Evolutionary conservation across 176 grass and related monocot genomes (phyloP).

Genomic region (Bonia amplexicaulis): DNA sequence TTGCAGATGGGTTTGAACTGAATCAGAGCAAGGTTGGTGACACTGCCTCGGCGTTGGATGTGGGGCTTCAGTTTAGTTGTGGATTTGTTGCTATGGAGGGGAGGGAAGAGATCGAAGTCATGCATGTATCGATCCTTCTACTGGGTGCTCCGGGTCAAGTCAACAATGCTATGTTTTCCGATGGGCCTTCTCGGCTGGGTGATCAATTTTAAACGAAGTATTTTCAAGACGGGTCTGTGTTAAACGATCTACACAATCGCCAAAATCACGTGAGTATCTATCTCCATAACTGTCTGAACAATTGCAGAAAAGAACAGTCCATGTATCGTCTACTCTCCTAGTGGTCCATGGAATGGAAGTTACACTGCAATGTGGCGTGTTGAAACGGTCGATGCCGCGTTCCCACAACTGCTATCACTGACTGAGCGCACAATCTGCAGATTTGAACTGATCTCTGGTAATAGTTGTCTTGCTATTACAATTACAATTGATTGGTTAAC

Average conservation of each 20-base stretch:
- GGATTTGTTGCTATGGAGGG: neutral
- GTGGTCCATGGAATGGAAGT: neutral
- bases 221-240: too few species aligned
- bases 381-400: neutral
- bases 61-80: neutral
- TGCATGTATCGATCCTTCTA: neutral
- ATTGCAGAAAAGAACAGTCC: too few species aligned
- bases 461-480: neutral
- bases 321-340: neutral
- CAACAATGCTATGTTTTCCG: neutral
- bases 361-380: neutral
- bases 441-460: neutral
- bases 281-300: too few species aligned
- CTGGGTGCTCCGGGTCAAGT: constrained; percentile 17
- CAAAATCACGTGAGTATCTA: too few species aligned
- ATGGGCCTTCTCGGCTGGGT: too few species aligned
- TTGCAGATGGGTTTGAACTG: neutral
- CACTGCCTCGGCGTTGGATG: neutral
- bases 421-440: neutral
- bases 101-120: neutral
- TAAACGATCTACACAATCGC: too few species aligned
- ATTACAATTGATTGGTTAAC: neutral
- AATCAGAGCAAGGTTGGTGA: neutral
- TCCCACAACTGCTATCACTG: neutral
- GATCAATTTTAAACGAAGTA: too few species aligned